Conservation (phyloP, 345 rosid genomes). For the Eucalyptus cloeziana region DNA sequence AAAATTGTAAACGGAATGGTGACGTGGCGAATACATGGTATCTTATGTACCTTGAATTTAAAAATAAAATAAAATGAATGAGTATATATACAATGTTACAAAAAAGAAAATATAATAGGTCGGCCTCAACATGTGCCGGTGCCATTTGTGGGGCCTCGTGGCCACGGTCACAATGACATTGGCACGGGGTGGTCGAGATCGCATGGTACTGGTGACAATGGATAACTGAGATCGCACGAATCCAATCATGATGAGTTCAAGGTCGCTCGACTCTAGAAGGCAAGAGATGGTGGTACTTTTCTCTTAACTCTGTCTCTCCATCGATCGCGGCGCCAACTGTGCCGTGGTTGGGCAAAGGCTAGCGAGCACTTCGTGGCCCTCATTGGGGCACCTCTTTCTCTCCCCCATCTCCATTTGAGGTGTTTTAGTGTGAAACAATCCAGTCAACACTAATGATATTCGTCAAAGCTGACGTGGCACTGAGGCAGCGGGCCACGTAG, state of each 20-base stretch:
- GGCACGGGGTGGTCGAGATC: no score
- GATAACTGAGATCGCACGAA: background rate
- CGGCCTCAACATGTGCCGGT: background rate
- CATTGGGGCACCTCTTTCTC: background rate
- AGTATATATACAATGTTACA: background rate
- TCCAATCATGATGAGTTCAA: background rate
- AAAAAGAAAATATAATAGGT: background rate
- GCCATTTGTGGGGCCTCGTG: background rate
- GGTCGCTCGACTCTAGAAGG: background rate
- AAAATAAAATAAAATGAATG: background rate
- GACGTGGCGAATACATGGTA: background rate
- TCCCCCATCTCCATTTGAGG: background rate
- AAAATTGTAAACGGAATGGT: background rate
- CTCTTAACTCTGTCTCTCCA: background rate
- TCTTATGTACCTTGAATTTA: background rate
- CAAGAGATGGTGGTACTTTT: background rate
- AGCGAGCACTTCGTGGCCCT: background rate
- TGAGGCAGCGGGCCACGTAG: background rate
- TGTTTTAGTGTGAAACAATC: background rate
- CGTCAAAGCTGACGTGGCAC: background rate
- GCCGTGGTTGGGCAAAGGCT: background rate
- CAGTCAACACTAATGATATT: background rate
- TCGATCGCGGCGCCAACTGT: rapidly evolving
- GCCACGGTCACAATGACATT: background rate
- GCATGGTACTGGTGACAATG: rapidly evolving